Conservation (phyloP, 129 eudicot genomes). For the Ambrosia trifida region DNA sequence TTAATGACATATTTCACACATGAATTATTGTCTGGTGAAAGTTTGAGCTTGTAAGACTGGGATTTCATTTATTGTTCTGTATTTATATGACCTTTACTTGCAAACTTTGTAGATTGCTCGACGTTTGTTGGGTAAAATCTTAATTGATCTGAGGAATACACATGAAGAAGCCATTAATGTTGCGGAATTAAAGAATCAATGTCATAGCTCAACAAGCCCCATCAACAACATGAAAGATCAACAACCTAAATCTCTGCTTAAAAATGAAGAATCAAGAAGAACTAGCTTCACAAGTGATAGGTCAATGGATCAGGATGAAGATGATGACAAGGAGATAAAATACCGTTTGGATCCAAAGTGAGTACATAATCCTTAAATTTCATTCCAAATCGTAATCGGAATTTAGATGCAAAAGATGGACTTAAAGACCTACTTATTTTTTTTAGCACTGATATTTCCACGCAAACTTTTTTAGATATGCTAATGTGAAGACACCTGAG, state of each 20-base stretch:
- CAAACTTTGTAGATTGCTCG: conserved; percentile 75
- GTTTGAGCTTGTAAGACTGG: background rate
- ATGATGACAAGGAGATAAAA: conserved; percentile 88
- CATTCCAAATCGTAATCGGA: conserved; percentile 6
- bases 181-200: conserved; percentile 77
- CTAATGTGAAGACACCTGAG: conserved; percentile 95
- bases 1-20: background rate
- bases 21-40: background rate
- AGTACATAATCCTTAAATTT: conserved; percentile 18
- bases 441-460: conserved; percentile 7
- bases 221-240: conserved; percentile 45
- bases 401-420: background rate
- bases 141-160: conserved; percentile 96
- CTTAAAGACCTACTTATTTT: background rate
- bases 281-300: conserved; percentile 73
- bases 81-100: background rate
- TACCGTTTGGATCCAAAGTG: conserved; percentile 99
- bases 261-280: conserved; percentile 57
- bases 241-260: conserved; percentile 46
- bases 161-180: conserved; percentile 94
- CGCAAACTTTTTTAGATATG: conserved; percentile 56
- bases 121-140: conserved; percentile 85
- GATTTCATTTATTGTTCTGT: background rate
- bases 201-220: conserved; percentile 41
- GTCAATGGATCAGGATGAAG: conserved; percentile 87